Evolutionary conservation across 2,329 filamentous ascomycete species (phyloP), one percentile per base, ranked within the genome.

Genomic region (Epichloe coenophiala): DNA sequence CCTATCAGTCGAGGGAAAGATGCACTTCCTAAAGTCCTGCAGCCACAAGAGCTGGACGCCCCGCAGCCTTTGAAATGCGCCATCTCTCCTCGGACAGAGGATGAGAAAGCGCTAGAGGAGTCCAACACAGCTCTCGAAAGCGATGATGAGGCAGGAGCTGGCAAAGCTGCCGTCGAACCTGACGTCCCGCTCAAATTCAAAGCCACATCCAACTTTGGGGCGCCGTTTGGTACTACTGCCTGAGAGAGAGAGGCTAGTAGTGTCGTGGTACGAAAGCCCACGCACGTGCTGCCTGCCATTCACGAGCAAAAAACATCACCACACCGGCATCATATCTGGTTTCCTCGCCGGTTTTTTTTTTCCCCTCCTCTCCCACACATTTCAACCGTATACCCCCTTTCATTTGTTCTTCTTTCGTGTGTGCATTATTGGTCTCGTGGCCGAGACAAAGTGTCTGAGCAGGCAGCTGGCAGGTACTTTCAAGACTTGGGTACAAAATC

Each of bases 181-280:
- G 71, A 75, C 23, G 65, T 75, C 31, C 70, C 72, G 1, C 63
- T 76, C 33, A 72, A 68, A 57, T 60, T 76, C 40, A 72, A 63
- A 57, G 65, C 59, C 27, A 72, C 68, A 17, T 68, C 62, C 54
- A 75, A 75, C 55, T 75, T 75, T 59, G 72, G 72, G 12, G 68
- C 69, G 19, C 71, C 71, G 1, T 71, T 74, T 55, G 71, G 71
- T 36, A 55, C 55, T 56, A 50, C 42, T 45, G 15, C 59, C 48
- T 21, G 36, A 44, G 9, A 31, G 8, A 44, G 19, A 21, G 9
- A 31, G 8, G 27, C 8, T 31, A 31, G 31, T 31, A 31, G 33
- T 45, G 33, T 45, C 36, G 17, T 19, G 39, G 15, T 37, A 15
- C 23, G 11, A 21, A 17, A 11, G 8, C 36, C 17, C 19, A 8